Conservation (phyloP, 2,329 filamentous ascomycete genomes). For the Torrubiellomyces zombiae region DNA sequence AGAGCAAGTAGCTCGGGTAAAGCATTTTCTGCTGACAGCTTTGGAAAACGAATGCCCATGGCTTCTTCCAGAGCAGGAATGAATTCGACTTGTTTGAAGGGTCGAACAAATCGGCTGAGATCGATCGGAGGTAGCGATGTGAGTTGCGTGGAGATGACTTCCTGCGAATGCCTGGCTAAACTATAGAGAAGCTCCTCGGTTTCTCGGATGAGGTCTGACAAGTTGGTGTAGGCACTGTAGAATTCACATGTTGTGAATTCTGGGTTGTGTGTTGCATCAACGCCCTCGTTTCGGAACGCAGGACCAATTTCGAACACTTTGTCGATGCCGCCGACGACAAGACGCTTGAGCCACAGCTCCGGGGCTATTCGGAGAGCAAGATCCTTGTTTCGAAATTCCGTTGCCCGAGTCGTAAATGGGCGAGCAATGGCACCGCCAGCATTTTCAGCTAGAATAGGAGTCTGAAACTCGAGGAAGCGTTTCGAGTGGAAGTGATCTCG, state of each 20-base stretch:
- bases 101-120: constrained; percentile 28
- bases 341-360: constrained; percentile 84
- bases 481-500: constrained; percentile 55
- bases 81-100: constrained; percentile 61
- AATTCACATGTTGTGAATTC: constrained; percentile 98
- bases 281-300: constrained; percentile 81
- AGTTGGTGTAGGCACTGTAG: constrained; percentile 70
- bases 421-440: constrained; percentile 80
- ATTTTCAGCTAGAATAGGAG: constrained; percentile 66
- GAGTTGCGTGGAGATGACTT: constrained; percentile 27
- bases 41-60: constrained; percentile 48
- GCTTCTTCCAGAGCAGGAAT: constrained; percentile 59
- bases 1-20: constrained; percentile 36
- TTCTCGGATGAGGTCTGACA: constrained; percentile 55
- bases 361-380: constrained; percentile 78
- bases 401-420: constrained; percentile 67
- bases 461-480: constrained; percentile 75
- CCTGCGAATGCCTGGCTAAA: constrained; percentile 34
- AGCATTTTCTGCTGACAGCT: constrained; percentile 39
- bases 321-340: constrained; percentile 79
- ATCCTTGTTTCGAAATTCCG: constrained; percentile 54
- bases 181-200: constrained; percentile 56
- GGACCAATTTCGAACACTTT: constrained; percentile 86
- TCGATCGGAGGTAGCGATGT: constrained; percentile 30
- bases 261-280: constrained; percentile 85